Conservation (phyloP, 2,329 filamentous ascomycete species). For the Pyrenophora tritici-repentis region DNA sequence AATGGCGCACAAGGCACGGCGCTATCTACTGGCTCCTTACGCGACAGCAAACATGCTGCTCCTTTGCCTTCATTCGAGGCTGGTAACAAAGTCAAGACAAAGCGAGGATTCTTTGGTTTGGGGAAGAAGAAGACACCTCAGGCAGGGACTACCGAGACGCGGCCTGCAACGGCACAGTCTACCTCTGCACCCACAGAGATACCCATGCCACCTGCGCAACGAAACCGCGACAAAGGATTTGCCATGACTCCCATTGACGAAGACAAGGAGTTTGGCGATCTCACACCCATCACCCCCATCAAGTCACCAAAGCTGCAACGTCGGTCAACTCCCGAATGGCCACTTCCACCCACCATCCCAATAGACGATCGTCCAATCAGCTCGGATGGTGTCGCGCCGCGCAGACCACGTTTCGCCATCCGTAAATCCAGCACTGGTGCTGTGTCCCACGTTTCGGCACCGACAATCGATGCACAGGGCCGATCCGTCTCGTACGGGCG, state of each 20-base stretch:
- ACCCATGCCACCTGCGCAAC: slow-evolving; percentile 36
- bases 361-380: slow-evolving; percentile 37
- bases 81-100: slow-evolving; percentile 47
- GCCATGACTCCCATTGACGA: slow-evolving; percentile 44
- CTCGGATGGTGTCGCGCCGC: slow-evolving; percentile 33
- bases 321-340: slow-evolving; percentile 56
- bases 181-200: slow-evolving; percentile 33
- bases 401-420: slow-evolving; percentile 29
- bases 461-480: slow-evolving; percentile 24
- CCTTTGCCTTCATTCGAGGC: slow-evolving; percentile 32
- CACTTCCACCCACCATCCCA: slow-evolving; percentile 48
- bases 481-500: slow-evolving; percentile 33
- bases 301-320: slow-evolving; percentile 56
- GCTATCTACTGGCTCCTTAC: slow-evolving; percentile 48
- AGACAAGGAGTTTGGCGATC: slow-evolving; percentile 35
- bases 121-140: slow-evolving; percentile 64
- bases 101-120: slow-evolving; percentile 56
- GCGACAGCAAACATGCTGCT: slow-evolving; percentile 46
- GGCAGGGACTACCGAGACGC: slow-evolving; percentile 35
- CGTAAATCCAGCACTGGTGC: slow-evolving; percentile 25
- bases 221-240: slow-evolving; percentile 27
- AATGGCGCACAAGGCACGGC: slow-evolving; percentile 35
- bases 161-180: slow-evolving; percentile 36
- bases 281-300: slow-evolving; percentile 17
- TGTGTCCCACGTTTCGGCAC: slow-evolving; percentile 30